A percentile compares a stretch with the other conserved stretches of the same genome.
These are phyloP conservation scores for Fusarium anguioides DNA, from an alignment of 2,329 filamentous ascomycete species.

Conservation along the genomic window DNA sequence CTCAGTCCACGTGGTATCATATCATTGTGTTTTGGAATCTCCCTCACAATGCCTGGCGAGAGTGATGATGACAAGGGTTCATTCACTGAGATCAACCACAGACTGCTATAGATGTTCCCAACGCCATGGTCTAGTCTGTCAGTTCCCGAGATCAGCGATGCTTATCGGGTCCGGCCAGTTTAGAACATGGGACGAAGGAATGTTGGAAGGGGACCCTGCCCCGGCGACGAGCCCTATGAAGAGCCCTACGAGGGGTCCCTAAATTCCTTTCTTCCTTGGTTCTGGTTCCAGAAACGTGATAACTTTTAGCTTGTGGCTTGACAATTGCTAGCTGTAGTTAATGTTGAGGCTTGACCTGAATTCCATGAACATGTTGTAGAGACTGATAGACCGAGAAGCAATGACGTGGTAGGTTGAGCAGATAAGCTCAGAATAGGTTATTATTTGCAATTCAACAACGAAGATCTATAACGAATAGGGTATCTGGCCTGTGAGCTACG, in stretches of 20 bases:
- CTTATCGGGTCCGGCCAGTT: constrained; percentile 32
- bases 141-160: constrained; percentile 43
- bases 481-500: neutral
- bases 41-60: neutral
- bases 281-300: constrained; percentile 21
- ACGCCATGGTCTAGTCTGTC: constrained; percentile 32
- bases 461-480: neutral
- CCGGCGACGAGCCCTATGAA: constrained; percentile 17
- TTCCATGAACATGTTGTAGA: neutral
- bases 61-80: constrained; percentile 26
- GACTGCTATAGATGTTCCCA: constrained; percentile 22
- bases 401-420: constrained; percentile 1
- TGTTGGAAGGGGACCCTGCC: constrained; percentile 37
- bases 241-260: constrained; percentile 34
- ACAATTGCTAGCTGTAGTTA: constrained; percentile 12
- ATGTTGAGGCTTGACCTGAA: neutral
- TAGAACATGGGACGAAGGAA: constrained; percentile 35
- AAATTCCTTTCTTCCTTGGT: constrained; percentile 20
- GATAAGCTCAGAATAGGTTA: neutral
- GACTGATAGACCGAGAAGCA: neutral
- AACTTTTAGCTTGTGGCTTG: constrained; percentile 32
- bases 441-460: neutral
- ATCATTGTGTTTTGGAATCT: constrained; percentile 24
- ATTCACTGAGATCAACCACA: constrained; percentile 8
- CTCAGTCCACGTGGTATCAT: constrained; percentile 40